phyloP scores from a whole-genome alignment of 2,329 filamentous ascomycete species.

The Aureobasidium sp. region DNA sequence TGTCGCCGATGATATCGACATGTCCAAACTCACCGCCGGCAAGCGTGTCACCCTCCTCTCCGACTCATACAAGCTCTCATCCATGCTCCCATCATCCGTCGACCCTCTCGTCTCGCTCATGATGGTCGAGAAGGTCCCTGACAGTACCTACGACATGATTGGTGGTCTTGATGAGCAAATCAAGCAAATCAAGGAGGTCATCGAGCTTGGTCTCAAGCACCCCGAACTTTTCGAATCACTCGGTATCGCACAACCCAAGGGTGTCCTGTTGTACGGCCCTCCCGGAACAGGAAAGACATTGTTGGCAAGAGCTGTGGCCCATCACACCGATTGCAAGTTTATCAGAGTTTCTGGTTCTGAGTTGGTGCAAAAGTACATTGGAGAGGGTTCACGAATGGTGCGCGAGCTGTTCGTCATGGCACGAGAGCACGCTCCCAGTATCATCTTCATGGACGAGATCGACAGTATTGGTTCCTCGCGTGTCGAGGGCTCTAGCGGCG shows the following conservation, averaged over 20 bases:
- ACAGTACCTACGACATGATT: slow-evolving; percentile 99
- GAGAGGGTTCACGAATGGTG: slow-evolving; percentile 96
- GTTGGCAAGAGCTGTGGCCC: slow-evolving; percentile 87
- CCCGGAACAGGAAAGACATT: slow-evolving; percentile 97
- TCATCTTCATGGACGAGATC: slow-evolving; percentile 99
- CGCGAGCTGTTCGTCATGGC: slow-evolving; percentile 99
- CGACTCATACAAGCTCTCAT: slow-evolving; percentile 97
- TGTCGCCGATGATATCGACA: slow-evolving; percentile 87
- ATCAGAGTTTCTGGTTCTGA: slow-evolving; percentile 95
- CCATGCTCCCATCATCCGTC: slow-evolving; percentile 95
- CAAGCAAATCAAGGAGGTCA: slow-evolving; percentile 99
- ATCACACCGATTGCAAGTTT: slow-evolving; percentile 99
- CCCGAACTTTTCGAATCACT: slow-evolving; percentile 98
- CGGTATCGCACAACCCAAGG: slow-evolving; percentile 96
- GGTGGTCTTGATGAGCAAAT: slow-evolving; percentile 98
- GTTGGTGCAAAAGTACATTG: slow-evolving; percentile 98
- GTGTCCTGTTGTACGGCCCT: slow-evolving; percentile 90
- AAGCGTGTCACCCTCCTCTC: slow-evolving; percentile 96
- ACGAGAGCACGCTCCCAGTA: slow-evolving; percentile 91
- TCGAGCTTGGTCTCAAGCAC: slow-evolving; percentile 96
- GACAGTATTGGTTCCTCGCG: slow-evolving; percentile 96
- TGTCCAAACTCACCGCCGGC: slow-evolving; percentile 89
- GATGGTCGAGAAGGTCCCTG: slow-evolving; percentile 99
- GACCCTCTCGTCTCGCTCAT: slow-evolving; percentile 98
- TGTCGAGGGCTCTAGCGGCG: slow-evolving; percentile 89